Evolutionary conservation across 2,329 filamentous ascomycete species (phyloP).

Genomic region (Eutypella sp.): DNA sequence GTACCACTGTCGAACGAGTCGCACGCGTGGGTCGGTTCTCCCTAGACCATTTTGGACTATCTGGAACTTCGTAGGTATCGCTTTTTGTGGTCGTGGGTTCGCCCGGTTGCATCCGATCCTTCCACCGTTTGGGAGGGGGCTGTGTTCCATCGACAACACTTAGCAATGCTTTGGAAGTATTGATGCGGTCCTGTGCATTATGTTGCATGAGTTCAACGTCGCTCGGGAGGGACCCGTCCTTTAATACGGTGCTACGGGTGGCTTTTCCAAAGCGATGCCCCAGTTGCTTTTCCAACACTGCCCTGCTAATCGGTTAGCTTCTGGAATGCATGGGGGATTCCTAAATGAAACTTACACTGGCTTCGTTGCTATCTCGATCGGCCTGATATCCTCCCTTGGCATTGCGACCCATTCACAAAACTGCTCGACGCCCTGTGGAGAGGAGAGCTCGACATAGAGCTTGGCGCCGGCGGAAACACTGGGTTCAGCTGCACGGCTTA

Average conservation of each 20-base stretch:
- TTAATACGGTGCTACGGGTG: slow-evolving; percentile 1
- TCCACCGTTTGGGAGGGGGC: slow-evolving; percentile 10
- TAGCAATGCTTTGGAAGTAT: neutral
- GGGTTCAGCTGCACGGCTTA: slow-evolving; percentile 5
- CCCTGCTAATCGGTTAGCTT: neutral
- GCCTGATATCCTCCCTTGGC: neutral
- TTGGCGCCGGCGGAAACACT: slow-evolving; percentile 6
- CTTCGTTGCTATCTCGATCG: slow-evolving; percentile 1
- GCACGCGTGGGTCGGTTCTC: slow-evolving; percentile 8
- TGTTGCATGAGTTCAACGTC: slow-evolving; percentile 21
- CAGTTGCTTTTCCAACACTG: slow-evolving; percentile 4
- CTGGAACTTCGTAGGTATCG: slow-evolving; percentile 2
- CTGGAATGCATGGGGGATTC: neutral
- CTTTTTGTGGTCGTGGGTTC: neutral
- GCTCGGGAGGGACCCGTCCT: slow-evolving; percentile 9
- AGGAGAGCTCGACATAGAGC: slow-evolving; percentile 20
- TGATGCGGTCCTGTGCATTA: slow-evolving; percentile 9
- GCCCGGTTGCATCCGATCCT: slow-evolving; percentile 15
- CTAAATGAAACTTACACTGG: slow-evolving; percentile 4
- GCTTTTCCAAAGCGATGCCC: slow-evolving; percentile 8
- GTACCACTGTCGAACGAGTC: slow-evolving; percentile 16
- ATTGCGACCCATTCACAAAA: slow-evolving; percentile 19
- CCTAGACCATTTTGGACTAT: slow-evolving; percentile 2
- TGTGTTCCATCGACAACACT: neutral
- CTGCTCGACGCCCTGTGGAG: slow-evolving; percentile 6